Percentiles rank a stretch among this genome's conserved stretches.
phyloP scores from a whole-genome alignment of 2,329 filamentous ascomycete species.

The Arachnopeziza araneosa region DNA sequence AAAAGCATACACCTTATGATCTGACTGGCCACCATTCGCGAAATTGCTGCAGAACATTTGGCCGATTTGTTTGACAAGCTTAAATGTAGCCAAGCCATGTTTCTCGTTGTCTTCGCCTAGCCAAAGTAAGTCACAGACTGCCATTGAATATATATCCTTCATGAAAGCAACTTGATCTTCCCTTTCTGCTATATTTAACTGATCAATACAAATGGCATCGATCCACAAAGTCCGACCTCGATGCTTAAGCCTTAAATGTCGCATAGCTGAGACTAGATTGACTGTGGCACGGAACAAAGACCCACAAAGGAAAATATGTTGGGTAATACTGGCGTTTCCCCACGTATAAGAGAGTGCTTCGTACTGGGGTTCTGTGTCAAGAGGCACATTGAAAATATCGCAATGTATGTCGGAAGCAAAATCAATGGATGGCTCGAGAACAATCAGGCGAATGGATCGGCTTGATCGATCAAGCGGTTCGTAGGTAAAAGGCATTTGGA shows the following conservation, averaged over 20 bases:
- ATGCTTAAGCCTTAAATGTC: conserved; percentile 5
- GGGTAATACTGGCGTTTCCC: background rate
- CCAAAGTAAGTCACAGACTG: conserved; percentile 6
- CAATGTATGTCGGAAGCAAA: background rate
- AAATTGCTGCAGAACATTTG: background rate
- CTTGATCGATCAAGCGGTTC: background rate
- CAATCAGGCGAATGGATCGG: background rate
- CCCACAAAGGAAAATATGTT: background rate
- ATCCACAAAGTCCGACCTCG: conserved; percentile 19
- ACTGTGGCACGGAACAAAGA: background rate
- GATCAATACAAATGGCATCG: conserved; percentile 27
- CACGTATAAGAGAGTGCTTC: background rate
- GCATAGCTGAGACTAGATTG: conserved; percentile 7
- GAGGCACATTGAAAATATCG: background rate
- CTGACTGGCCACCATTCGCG: background rate
- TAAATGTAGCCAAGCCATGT: background rate
- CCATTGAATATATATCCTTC: conserved; percentile 23
- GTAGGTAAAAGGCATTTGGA: background rate
- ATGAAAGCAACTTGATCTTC: conserved; percentile 21
- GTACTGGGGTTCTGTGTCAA: background rate
- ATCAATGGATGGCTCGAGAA: background rate
- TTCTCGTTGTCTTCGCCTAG: conserved; percentile 1
- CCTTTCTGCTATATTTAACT: conserved; percentile 17
- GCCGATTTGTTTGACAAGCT: background rate
- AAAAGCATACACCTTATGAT: background rate